Base-by-base conservation (phyloP, 192 early-diverging fungal genomes). In the Funneliformis mosseae region DNA sequence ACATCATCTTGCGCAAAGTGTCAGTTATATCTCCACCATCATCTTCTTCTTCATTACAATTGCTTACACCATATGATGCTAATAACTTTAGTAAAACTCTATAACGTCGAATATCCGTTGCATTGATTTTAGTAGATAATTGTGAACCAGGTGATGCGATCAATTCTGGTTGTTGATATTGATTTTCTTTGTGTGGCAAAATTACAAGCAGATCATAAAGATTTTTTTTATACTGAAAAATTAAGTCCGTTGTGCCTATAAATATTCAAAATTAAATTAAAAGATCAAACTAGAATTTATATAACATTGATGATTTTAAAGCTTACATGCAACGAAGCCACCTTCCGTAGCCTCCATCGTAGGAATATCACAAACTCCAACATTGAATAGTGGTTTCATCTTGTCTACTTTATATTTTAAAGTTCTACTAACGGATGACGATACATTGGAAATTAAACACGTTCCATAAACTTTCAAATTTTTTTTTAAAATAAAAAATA, bases 301-400 rank as follows among this genome's bases (percentile, higher is more conserved):
- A 28, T 78, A 14, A 10, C 33, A 18, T 33, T n/a, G 41, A 4
- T 18, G 42, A 38, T 39, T 69, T 16, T 21, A 25, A 16, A 43
- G 81, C 87, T 71, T 86, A 88, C 87, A 90, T 50, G 85, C 86
- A 66, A 88, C 84, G 76, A 85, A 90, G 38, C 84, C 88, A 12
- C 82, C 82, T 33, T 71, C 48, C 0, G 82, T 68, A 11, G 61
- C 55, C 48, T 82, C 77, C 33, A 90, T 63, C 25, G 82, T 41
- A 33, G 83, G 76, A 43, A 90, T 85, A 73, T 90, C 89, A 74
- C 85, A 83, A n/a, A 90, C 83, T 4, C 89, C 87, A 25, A 88
- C 81, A 71, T 82, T 82, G 59, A 87, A 90, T 62, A 86, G 70
- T 14, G 85, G 86, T 50, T 83, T 79, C 8, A 81, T 59, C 55